Percentiles rank a stretch among this genome's conserved stretches.
Evolutionary conservation across 495 filamentous ascomycete genomes (phyloP).

Genomic region (Entonaema liquescens): DNA sequence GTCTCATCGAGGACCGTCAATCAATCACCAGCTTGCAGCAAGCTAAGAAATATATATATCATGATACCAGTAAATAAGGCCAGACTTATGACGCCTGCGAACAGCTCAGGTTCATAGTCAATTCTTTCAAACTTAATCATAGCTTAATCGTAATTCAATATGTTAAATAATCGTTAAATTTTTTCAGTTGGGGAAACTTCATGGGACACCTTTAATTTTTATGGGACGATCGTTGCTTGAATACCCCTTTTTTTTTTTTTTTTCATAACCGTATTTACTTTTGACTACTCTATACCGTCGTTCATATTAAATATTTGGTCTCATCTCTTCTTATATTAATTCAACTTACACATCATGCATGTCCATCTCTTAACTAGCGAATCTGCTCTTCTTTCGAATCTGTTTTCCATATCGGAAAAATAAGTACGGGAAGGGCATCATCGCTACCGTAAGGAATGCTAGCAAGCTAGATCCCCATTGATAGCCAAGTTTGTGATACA

Average conservation of each 20-base stretch:
- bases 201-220: neutral
- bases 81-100: neutral
- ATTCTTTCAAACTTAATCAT: neutral
- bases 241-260: no score
- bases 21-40: no score
- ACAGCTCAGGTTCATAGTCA: neutral
- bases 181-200: neutral
- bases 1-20: neutral
- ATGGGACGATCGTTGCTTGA: neutral
- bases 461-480: constrained; percentile 78
- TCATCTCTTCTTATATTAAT: neutral
- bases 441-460: constrained; percentile 72
- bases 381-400: constrained; percentile 60
- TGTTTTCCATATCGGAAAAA: constrained; percentile 72
- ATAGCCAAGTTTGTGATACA: constrained; percentile 73
- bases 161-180: neutral
- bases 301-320: neutral
- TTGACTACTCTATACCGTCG: neutral
- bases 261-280: neutral
- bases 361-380: constrained; percentile 43
- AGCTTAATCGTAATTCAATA: neutral
- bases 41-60: no score
- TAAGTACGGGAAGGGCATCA: constrained; percentile 76
- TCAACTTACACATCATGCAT: neutral
- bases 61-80: neutral